These are phyloP conservation scores for Schoenoplectus tabernaemontani DNA, from an alignment of 202 grass and related monocot genomes.

Conservation along the genomic window DNA sequence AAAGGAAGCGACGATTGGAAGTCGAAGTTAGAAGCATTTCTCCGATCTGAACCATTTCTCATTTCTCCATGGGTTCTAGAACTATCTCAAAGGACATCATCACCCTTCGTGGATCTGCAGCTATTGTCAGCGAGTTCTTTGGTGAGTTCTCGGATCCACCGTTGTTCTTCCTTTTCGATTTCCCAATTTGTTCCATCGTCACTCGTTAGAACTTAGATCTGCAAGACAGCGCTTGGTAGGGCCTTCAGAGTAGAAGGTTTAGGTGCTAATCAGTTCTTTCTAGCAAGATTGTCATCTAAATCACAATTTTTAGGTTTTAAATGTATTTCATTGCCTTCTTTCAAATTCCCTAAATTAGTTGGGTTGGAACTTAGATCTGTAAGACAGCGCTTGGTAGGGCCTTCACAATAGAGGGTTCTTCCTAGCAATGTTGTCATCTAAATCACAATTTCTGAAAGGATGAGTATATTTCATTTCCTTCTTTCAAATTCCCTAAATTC, in stretches of 20 bases:
- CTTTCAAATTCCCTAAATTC: background rate
- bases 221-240: background rate
- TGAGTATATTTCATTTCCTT: too few species aligned
- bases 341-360: background rate
- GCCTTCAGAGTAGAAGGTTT: background rate
- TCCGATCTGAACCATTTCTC: background rate
- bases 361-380: background rate
- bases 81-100: slow-evolving; percentile 94
- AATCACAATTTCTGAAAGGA: too few species aligned
- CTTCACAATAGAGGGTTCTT: too few species aligned
- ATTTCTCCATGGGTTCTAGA: slow-evolving; percentile 63
- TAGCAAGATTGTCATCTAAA: background rate
- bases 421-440: too few species aligned
- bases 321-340: background rate
- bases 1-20: background rate
- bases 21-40: background rate
- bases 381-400: too few species aligned
- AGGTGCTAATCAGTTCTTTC: background rate
- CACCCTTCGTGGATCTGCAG: slow-evolving; percentile 81
- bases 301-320: background rate
- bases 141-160: slow-evolving; percentile 27
- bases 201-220: background rate
- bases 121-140: slow-evolving; percentile 99
- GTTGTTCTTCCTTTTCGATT: background rate
- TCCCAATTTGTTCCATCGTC: background rate